phyloP scores from a whole-genome alignment of 129 eudicot genomes.

The Arctium lappa region DNA sequence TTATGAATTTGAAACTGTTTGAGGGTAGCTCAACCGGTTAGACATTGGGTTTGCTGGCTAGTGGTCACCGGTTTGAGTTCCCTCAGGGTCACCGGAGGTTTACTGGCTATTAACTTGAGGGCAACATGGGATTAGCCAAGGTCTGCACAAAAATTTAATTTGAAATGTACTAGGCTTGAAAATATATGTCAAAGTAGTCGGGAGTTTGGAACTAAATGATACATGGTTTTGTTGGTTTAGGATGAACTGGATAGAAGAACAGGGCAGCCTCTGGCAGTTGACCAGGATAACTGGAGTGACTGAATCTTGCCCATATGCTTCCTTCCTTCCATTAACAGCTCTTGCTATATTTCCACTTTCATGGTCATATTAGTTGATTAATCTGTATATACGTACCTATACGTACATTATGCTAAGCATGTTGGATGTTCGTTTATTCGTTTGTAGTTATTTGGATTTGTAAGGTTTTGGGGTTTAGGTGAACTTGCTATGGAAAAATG shows the following conservation, averaged over 20 bases:
- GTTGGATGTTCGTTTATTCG: neutral
- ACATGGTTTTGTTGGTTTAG: conserved; percentile 31
- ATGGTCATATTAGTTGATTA: neutral
- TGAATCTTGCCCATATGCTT: conserved; percentile 15
- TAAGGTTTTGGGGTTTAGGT: neutral
- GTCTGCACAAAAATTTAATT: too few species aligned
- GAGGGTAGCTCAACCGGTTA: too few species aligned
- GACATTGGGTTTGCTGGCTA: too few species aligned
- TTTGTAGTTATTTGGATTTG: neutral
- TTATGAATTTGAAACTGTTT: neutral
- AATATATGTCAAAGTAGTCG: neutral
- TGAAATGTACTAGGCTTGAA: too few species aligned
- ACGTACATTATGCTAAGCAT: neutral
- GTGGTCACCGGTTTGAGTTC: too few species aligned
- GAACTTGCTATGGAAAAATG: neutral
- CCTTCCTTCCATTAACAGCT: neutral
- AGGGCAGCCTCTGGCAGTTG: conserved; percentile 40
- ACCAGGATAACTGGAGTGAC: conserved; percentile 96
- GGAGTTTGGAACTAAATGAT: neutral
- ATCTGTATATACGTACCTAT: neutral
- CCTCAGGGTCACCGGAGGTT: too few species aligned
- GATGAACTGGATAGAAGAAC: conserved; percentile 45
- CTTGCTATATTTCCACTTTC: neutral
- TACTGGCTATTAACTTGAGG: too few species aligned
- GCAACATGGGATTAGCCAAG: too few species aligned